phyloP scores from a whole-genome alignment of 1,139 yeast species.

The Diutina rugosa region DNA sequence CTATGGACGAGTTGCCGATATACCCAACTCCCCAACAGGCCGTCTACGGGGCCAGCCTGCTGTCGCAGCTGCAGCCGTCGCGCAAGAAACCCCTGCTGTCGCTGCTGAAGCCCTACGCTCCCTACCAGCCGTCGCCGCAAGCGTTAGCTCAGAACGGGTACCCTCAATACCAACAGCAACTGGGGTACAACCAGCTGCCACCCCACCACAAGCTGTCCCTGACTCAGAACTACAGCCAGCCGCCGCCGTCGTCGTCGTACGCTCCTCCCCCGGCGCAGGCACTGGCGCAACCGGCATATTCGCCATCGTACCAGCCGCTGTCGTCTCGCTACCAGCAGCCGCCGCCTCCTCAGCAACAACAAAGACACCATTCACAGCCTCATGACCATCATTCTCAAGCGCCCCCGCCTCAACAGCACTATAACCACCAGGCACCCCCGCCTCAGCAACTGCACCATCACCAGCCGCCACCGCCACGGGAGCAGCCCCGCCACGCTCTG shows the following conservation, averaged over 20 bases:
- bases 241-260: background rate
- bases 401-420: background rate
- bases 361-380: constrained; percentile 3
- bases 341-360: constrained; percentile 7
- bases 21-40: constrained; percentile 39
- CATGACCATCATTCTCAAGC: background rate
- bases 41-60: constrained; percentile 16
- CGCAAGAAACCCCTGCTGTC: constrained; percentile 1
- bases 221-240: background rate
- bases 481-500: constrained; percentile 2
- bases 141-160: background rate
- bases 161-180: constrained; percentile 8
- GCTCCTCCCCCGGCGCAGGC: background rate
- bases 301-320: background rate
- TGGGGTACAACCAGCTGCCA: background rate
- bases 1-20: constrained; percentile 25
- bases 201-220: background rate
- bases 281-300: background rate
- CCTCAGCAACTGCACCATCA: constrained; percentile 7
- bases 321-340: constrained; percentile 6
- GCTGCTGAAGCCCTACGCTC: background rate
- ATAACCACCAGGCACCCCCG: constrained; percentile 7
- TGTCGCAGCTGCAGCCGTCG: background rate
- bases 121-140: constrained; percentile 1
- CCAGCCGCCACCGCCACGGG: constrained; percentile 5